Evolutionary conservation across 2,329 filamentous ascomycete genomes (phyloP), one percentile per base, ranked within the genome.

Genomic region (Delphinella strobiligena): DNA sequence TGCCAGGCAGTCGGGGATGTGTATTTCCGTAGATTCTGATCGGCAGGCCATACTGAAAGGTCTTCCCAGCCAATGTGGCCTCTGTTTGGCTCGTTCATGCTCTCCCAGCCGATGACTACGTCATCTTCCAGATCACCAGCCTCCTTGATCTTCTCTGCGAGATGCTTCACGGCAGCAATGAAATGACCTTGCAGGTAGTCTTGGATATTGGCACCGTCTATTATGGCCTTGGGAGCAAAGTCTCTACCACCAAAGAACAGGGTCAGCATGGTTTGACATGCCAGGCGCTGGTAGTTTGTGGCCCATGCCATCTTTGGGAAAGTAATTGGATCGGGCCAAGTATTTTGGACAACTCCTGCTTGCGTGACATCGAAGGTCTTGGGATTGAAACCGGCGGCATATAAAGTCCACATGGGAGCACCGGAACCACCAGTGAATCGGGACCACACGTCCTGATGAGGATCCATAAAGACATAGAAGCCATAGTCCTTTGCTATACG

Each of bases 251-350:
- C 88, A 59, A 93, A 98, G 65, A 94, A 98, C 37, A 96, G 65
- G 0, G 89, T 94, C 58, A 95, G 96, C 50, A 96, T 86, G 34
- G 86, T 88, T 49, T 88, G 85, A 36, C 81, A 83, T 2, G 82
- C 88, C 36, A 96, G 69, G 17, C 91, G 76, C 45, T 78, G 82
- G 61, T 98, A 98, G 58, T 98, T 98, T 37, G 93, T 96, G 12
- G 89, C 87, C 91, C 91, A 98, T 42, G 96, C 89, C 93, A 98
- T 98, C 65, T 95, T 96, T 17, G 91, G 91, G 49, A 89, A 98
- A 1, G 80, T 72, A 18, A 79, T 79, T 7, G 88, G 86, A 15
- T 93, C 74, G 8, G 84, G 78, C 55, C 85, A 95, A 2, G 84
- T 93, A 54, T 96, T 98, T 38, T 98, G 91, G 5, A 98, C 89